Base-by-base conservation (phyloP, 2,329 filamentous ascomycete species). In the Ceratocystis cubensis region DNA sequence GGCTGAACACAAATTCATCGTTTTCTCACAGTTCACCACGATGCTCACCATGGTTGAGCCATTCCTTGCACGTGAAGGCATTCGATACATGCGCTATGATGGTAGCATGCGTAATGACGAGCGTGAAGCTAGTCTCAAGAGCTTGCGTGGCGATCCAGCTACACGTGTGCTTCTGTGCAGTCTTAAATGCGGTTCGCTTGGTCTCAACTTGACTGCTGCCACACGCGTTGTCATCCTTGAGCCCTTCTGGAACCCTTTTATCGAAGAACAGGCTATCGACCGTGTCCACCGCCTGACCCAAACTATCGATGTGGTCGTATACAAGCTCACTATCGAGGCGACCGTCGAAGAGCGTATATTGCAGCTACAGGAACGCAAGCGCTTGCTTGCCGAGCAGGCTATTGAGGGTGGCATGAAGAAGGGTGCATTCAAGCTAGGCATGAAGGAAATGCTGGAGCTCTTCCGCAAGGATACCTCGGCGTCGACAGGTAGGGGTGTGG, bases 201-300 rank as follows among this genome's bases (percentile, higher is more conserved):
- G 94, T 1, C 84, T 99, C 33, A 99, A 99, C 75, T 80, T 99
- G 65, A 99, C 94, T 5, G 94, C 92, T 0, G 94, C 94, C 8
- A 94, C 88, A 69, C 84, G 94, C 20, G 94, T 99, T 2, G 86
- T 99, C 64, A 96, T 99, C 71, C 81, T 99, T 56, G 94, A 99
- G 75, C 94, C 94, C 0, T 99, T 99, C 76, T 99, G 94, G 94
- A 99, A 99, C 75, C 94, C 91, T 83, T 99, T 99, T 73, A 91
- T 99, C 44, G 94, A 99, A 79, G 94, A 99, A 75, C 94, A 99
- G 80, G 94, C 94, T 62, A 99, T 99, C 71, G 94, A 99, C 76
- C 91, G 94, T 65, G 94, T 99, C 30, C 94, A 99, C 74, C 91
- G 94, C n/a, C 87, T 99, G 65, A 97, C 96, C 50, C 94, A 99